Evolutionary conservation across 108 stramenopile genomes (phyloP).

Genomic region (Nitzschia sp.): DNA sequence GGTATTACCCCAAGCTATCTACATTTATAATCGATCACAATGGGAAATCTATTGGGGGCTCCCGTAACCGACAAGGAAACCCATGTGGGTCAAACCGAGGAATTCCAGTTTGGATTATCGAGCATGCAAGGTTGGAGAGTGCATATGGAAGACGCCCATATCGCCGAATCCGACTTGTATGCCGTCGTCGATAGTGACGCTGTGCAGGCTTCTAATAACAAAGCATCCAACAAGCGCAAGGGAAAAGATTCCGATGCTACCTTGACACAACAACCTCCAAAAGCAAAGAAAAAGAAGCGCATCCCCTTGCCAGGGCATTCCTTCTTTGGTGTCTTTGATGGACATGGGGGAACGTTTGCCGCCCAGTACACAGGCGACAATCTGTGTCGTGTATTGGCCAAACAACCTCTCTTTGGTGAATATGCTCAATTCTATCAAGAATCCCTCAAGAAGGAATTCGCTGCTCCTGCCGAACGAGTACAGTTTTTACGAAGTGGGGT

Average conservation of each 20-base stretch:
- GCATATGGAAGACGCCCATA: slow-evolving; percentile 90
- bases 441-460: slow-evolving; percentile 8
- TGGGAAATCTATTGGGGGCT: slow-evolving; percentile 70
- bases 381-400: slow-evolving; percentile 61
- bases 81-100: slow-evolving; percentile 44
- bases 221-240: neutral
- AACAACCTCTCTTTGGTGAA: slow-evolving; percentile 49
- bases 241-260: neutral
- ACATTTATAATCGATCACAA: too few relatives aligned
- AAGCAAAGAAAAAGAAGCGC: neutral
- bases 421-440: slow-evolving; percentile 52
- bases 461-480: slow-evolving; percentile 6
- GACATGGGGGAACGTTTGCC: slow-evolving; percentile 88
- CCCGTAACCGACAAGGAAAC: slow-evolving; percentile 76
- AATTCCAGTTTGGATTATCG: slow-evolving; percentile 62
- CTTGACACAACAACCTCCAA: neutral
- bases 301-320: slow-evolving; percentile 46
- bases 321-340: slow-evolving; percentile 89
- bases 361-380: slow-evolving; percentile 66
- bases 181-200: neutral
- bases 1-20: too few relatives aligned
- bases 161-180: slow-evolving; percentile 26
- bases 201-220: neutral
- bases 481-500: slow-evolving; percentile 40
- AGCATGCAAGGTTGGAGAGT: slow-evolving; percentile 91